Evolutionary conservation across 163 green algal species (phyloP).

Genomic region (Scenedesmus sp.): DNA sequence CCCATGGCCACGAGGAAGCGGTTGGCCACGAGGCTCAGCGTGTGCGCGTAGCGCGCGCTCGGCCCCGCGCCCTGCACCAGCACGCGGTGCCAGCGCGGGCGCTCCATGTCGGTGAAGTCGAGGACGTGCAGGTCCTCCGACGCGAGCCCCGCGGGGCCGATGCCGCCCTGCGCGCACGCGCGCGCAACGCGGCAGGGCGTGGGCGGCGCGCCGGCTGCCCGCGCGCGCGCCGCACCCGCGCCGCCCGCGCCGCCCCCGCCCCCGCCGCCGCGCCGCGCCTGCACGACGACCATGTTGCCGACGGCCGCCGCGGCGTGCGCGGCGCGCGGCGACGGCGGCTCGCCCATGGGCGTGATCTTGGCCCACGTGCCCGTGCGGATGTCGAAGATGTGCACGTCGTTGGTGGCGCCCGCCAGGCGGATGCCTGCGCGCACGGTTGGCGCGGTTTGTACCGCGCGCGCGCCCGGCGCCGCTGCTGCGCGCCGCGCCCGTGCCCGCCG

Average conservation of each 20-base stretch:
- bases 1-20: slow-evolving; percentile 97
- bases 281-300: slow-evolving; percentile 99
- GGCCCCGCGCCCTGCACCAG: slow-evolving; percentile 92
- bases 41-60: slow-evolving; percentile 96
- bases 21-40: slow-evolving; percentile 95
- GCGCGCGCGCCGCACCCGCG: neutral
- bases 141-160: slow-evolving; percentile 94
- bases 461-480: neutral
- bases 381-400: slow-evolving; percentile 95
- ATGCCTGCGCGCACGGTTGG: slow-evolving; percentile 71
- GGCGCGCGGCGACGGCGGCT: slow-evolving; percentile 91
- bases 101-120: slow-evolving; percentile 93
- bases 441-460: neutral
- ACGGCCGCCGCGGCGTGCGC: slow-evolving; percentile 97
- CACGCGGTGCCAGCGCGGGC: slow-evolving; percentile 95
- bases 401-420: slow-evolving; percentile 89
- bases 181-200: neutral
- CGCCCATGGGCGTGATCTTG: slow-evolving; percentile 78
- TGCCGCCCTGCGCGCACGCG: slow-evolving; percentile 84
- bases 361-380: slow-evolving; percentile 85
- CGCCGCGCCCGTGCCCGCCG: slow-evolving; percentile 21
- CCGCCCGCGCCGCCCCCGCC: neutral
- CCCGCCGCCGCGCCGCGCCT: slow-evolving; percentile 73
- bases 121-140: slow-evolving; percentile 98
- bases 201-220: neutral